Conservation (phyloP, 768 basidiomycete genomes). For the Phaffia australis region DNA sequence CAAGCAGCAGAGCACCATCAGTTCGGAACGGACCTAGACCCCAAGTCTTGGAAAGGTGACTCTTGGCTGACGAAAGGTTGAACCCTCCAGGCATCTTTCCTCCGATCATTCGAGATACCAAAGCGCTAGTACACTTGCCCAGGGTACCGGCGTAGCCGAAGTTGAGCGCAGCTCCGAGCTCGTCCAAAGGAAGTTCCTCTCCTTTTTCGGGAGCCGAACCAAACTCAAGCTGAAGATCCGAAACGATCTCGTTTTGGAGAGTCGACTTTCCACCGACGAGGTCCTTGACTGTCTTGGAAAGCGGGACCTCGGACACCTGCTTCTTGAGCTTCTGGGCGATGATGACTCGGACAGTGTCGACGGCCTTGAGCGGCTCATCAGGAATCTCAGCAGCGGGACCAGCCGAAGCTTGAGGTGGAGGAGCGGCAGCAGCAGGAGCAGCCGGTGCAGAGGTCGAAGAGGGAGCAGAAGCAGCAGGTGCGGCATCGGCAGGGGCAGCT, state of each 20-base stretch:
- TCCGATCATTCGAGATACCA: constrained; percentile 82
- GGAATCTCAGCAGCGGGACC: constrained; percentile 66
- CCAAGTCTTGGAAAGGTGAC: constrained; percentile 82
- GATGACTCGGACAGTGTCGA: constrained; percentile 74
- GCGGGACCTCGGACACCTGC: constrained; percentile 71
- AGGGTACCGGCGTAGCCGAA: constrained; percentile 72
- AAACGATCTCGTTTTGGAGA: constrained; percentile 94
- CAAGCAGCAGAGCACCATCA: constrained; percentile 80
- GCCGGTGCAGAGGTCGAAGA: constrained; percentile 39
- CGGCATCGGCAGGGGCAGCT: constrained; percentile 41
- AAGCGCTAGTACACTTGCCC: constrained; percentile 84
- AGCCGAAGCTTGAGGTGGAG: constrained; percentile 41
- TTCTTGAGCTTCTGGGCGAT: constrained; percentile 99
- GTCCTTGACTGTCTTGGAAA: constrained; percentile 93
- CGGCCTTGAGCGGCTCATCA: constrained; percentile 81
- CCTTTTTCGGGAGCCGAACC: constrained; percentile 92
- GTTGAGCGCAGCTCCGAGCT: constrained; percentile 74
- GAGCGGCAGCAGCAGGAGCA: constrained; percentile 40
- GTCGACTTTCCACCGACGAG: constrained; percentile 98
- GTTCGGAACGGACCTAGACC: constrained; percentile 83
- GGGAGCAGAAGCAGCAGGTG: constrained; percentile 34
- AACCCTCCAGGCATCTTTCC: constrained; percentile 99
- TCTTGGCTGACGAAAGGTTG: constrained; percentile 82
- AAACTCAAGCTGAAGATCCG: constrained; percentile 93
- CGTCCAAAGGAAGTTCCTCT: constrained; percentile 91